Conservation (phyloP, 139 green algal species). For the Pycnococcus provasolii region DNA sequence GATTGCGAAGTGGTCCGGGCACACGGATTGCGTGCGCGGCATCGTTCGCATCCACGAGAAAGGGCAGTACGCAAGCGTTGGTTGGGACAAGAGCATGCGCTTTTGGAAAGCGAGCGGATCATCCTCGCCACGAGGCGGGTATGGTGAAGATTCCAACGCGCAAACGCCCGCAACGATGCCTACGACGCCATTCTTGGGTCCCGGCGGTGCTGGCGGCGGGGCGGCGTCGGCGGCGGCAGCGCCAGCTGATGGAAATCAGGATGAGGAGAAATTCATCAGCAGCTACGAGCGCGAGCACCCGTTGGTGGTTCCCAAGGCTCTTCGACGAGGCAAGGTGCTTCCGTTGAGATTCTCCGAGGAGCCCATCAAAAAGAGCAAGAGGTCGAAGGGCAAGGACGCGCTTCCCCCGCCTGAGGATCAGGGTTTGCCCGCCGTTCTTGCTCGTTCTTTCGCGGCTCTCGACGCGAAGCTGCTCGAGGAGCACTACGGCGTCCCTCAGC, state of each 20-base stretch:
- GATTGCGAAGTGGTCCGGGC: slow-evolving; percentile 1
- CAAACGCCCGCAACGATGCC: slow-evolving; percentile 7
- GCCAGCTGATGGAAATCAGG: background rate
- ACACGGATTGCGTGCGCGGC: slow-evolving; percentile 12
- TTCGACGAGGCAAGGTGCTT: background rate
- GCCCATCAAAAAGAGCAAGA: too few species aligned
- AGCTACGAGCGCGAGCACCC: slow-evolving; percentile 22
- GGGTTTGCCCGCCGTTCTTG: too few species aligned
- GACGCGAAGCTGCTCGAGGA: too few species aligned
- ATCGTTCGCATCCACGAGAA: slow-evolving; percentile 15
- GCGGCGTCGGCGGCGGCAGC: background rate
- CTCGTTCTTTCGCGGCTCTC: too few species aligned
- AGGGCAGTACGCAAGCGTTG: slow-evolving; percentile 13
- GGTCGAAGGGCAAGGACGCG: too few species aligned
- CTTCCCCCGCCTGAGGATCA: too few species aligned
- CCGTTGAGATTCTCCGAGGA: too few species aligned
- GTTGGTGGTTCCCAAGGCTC: slow-evolving; percentile 7
- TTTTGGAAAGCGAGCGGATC: slow-evolving; percentile 7
- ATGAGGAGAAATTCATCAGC: slow-evolving; percentile 13
- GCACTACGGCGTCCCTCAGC: too few species aligned
- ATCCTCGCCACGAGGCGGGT: background rate
- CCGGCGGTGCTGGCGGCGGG: background rate
- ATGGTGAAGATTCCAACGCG: background rate
- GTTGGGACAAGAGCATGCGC: slow-evolving; percentile 22
- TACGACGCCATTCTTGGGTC: background rate